These are phyloP conservation scores for Begonia fuchsioides DNA, from an alignment of 306 rosid species.

Conservation along the genomic window DNA sequence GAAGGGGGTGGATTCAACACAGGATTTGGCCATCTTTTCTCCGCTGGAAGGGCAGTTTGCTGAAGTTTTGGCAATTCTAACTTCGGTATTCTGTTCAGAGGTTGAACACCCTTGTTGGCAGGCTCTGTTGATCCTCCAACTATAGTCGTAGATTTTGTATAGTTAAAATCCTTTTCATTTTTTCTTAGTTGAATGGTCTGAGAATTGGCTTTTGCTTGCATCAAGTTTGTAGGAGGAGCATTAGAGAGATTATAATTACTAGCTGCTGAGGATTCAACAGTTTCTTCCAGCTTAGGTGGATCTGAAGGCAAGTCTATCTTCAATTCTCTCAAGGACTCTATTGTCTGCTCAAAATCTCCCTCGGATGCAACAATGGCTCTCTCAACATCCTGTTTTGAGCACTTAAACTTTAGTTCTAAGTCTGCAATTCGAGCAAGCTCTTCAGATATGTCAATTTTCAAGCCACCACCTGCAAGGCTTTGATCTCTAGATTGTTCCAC, in stretches of 20 bases:
- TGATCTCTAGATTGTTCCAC: conserved; percentile 34
- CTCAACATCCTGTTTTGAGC: conserved; percentile 91
- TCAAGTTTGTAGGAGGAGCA: conserved; percentile 29
- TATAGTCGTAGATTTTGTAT: conserved; percentile 40
- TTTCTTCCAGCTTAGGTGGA: conserved; percentile 66
- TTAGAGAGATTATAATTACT: conserved; percentile 48
- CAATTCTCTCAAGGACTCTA: conserved; percentile 44
- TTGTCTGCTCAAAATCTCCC: conserved; percentile 87
- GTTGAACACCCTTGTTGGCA: conserved; percentile 40
- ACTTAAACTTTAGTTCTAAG: conserved; percentile 44
- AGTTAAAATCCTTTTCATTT: conserved; percentile 71
- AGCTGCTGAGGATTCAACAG: conserved; percentile 45
- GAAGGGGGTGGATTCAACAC: conserved; percentile 52
- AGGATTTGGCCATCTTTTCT: conserved; percentile 58
- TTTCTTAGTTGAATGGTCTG: conserved; percentile 39
- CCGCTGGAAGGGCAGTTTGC: conserved; percentile 31
- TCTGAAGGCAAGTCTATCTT: conserved; percentile 37
- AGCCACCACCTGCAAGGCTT: conserved; percentile 26
- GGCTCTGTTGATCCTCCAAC: conserved; percentile 47
- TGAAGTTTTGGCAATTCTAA: conserved; percentile 71
- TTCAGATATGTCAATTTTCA: conserved; percentile 95
- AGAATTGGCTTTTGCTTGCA: conserved; percentile 38
- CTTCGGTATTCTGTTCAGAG: conserved; percentile 53
- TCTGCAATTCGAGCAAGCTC: conserved; percentile 68
- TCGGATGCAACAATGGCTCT: conserved; percentile 69